Conservation (phyloP, 2,329 filamentous ascomycete genomes). For the Trichoderma citrinoviride region DNA sequence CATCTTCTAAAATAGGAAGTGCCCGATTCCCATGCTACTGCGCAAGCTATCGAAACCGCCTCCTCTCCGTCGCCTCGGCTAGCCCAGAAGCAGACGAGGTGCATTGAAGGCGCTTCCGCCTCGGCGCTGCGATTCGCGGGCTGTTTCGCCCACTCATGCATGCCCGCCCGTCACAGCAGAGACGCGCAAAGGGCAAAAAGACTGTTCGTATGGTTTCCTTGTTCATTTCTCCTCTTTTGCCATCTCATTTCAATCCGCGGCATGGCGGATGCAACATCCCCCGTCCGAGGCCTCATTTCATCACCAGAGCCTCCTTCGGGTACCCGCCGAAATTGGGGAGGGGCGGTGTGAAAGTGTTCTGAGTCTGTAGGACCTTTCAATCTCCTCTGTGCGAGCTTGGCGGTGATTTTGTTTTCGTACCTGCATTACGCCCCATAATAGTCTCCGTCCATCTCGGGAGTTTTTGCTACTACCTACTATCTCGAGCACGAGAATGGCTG, state of each 20-base stretch:
- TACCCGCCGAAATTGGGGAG: slow-evolving; percentile 12
- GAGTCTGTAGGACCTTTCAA: neutral
- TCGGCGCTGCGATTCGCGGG: neutral
- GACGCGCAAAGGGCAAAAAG: neutral
- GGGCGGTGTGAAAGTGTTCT: neutral
- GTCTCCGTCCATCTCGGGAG: neutral
- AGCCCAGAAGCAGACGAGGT: neutral
- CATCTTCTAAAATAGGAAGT: slow-evolving; percentile 20
- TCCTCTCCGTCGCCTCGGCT: neutral
- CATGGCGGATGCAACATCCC: neutral
- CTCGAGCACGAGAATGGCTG: neutral
- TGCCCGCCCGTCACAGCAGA: neutral
- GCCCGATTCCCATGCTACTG: slow-evolving; percentile 6
- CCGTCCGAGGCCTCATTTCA: slow-evolving; percentile 6
- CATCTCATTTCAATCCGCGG: neutral
- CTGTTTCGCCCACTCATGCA: neutral
- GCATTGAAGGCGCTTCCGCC: neutral
- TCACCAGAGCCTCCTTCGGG: neutral
- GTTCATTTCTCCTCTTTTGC: neutral
- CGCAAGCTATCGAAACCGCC: slow-evolving; percentile 15
- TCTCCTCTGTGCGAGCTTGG: neutral
- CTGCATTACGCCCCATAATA: neutral
- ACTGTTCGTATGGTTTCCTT: no score
- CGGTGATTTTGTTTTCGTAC: neutral
- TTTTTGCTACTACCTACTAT: neutral